A percentile compares a stretch with the other conserved stretches of the same genome.
phyloP scores from a whole-genome alignment of 192 early-diverging fungal species.

The Mortierella hygrophila region DNA sequence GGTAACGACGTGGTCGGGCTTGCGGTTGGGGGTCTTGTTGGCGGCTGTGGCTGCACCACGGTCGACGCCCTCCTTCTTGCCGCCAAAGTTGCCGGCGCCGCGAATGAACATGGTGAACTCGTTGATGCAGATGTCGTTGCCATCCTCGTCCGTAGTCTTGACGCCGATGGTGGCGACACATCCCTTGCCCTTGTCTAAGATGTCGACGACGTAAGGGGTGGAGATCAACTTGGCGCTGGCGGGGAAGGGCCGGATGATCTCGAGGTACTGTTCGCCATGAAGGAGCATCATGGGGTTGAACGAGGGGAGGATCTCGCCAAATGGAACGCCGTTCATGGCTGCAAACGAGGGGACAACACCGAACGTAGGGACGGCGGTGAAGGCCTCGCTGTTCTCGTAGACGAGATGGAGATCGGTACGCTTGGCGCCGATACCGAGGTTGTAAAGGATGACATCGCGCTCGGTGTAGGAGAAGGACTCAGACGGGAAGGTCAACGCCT shows the following conservation, averaged over 20 bases:
- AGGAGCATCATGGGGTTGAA: conserved; percentile 95
- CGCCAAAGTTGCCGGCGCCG: conserved; percentile 89
- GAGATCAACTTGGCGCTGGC: conserved; percentile 81
- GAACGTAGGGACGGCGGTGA: conserved; percentile 89
- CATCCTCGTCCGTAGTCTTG: conserved; percentile 77
- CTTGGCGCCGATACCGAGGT: conserved; percentile 91
- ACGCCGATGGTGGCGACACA: conserved; percentile 83
- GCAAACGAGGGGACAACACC: conserved; percentile 86
- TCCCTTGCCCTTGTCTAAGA: conserved; percentile 96
- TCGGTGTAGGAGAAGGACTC: conserved; percentile 78
- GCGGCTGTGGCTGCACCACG: conserved; percentile 82
- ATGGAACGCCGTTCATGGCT: conserved; percentile 70
- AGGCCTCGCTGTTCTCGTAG: conserved; percentile 88
- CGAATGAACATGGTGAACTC: conserved; percentile 94
- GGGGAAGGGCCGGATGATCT: conserved; percentile 85
- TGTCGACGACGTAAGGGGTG: conserved; percentile 82
- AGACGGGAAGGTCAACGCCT: conserved; percentile 63
- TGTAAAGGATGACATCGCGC: conserved; percentile 91
- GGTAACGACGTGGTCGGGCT: conserved; percentile 80
- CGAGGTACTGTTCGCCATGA: conserved; percentile 96
- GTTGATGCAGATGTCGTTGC: conserved; percentile 80
- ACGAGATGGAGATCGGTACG: conserved; percentile 85
- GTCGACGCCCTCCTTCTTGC: conserved; percentile 72
- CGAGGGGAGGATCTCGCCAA: conserved; percentile 74
- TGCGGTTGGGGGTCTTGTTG: conserved; percentile 82